Conservation (phyloP, 345 rosid genomes). For the Populus simonii region DNA sequence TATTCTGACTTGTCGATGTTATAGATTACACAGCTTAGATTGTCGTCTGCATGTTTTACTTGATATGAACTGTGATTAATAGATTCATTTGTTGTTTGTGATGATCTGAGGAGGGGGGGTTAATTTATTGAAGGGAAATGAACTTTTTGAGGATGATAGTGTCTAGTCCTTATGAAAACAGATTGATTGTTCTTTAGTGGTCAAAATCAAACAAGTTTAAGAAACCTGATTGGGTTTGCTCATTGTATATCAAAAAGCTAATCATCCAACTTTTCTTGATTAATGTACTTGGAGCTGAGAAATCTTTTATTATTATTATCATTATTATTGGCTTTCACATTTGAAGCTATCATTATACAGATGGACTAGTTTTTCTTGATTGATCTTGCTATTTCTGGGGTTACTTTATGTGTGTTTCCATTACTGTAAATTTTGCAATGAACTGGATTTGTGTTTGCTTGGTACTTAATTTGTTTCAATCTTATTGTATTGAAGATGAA, state of each 20-base stretch:
- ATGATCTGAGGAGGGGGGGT: background rate
- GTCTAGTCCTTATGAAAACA: background rate
- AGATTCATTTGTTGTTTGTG: background rate
- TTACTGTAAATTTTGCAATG: background rate
- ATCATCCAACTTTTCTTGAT: background rate
- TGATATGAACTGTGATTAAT: background rate
- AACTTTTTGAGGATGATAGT: background rate
- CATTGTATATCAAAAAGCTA: background rate
- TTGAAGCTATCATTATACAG: background rate
- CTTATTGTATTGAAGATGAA: slow-evolving; percentile 22
- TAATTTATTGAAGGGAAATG: background rate
- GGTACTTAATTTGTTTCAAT: no score
- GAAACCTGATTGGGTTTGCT: background rate
- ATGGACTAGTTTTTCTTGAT: background rate
- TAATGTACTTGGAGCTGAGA: background rate
- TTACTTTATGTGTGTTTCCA: background rate
- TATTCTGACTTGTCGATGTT: background rate
- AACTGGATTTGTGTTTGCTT: no score
- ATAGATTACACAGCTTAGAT: background rate
- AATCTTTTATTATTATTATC: background rate
- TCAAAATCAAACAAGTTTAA: background rate
- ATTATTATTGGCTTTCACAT: background rate
- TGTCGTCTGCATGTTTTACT: background rate
- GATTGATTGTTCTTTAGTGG: background rate
- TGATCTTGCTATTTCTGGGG: background rate